Evolutionary conservation across 2,329 filamentous ascomycete genomes (phyloP), one percentile per base, ranked within the genome.

Genomic region (Penicillium nordicum): DNA sequence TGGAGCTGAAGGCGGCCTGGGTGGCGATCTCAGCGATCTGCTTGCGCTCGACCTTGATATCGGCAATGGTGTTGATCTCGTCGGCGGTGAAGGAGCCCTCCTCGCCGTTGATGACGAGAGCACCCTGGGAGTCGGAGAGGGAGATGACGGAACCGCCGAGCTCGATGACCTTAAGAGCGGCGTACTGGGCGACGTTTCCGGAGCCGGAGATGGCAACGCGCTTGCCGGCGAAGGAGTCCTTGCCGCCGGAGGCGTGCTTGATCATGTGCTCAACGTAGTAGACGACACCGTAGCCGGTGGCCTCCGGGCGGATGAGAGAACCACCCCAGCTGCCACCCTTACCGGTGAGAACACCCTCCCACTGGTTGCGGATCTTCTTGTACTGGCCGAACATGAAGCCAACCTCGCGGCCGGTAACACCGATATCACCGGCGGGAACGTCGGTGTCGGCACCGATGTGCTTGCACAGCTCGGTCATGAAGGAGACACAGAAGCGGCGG

Each of bases 251-350:
- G 67, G 90, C 90, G 77, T 96, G 88, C 76, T 89, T 81, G 73
- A 97, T 92, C 92, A 97, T 97, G 83, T 96, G 90, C 69, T 89
- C 84, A 73, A 96, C 90, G 76, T 96, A 96, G 85, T 97, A 97
- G 76, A 97, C 88, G 59, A 97, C 86, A 78, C 94, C 94, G 79
- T 90, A 97, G 58, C 94, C 94, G 55, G 94, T 99, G 68, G 94
- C 94, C 84, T 99, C 92, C 61, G 94, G 93, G 63, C 94, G 86
- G 81, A 97, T 97, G 79, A 97, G 80, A 73, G 85, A 89, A 71
- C 94, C 94, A 76, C 94, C 94, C 92, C 93, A 97, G 78, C 79
- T 84, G 68, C 88, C 85, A 65, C 93, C 93, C 87, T 99, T 99
- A 68, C 94, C 93, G 57, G 94, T 99, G 68, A 99, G 83, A 63